phyloP scores from a whole-genome alignment of 1,284 basidiomycete species.

The Flammula alnicola region DNA sequence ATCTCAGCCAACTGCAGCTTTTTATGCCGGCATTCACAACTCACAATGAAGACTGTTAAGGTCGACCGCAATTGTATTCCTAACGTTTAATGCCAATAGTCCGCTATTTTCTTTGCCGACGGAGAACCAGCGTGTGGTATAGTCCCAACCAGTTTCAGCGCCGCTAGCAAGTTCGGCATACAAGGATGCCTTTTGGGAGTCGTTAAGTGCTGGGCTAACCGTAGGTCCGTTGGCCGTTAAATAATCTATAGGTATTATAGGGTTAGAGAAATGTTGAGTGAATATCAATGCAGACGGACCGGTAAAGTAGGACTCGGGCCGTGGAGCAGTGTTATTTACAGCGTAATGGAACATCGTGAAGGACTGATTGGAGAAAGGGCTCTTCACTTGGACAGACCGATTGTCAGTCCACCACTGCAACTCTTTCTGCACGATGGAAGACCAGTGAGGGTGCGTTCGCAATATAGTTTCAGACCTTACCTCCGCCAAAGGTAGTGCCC shows the following conservation, averaged over 20 bases:
- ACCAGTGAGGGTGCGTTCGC: no score
- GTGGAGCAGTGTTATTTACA: conserved; percentile 83
- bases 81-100: conserved; percentile 75
- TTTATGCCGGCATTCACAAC: conserved; percentile 30
- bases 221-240: conserved; percentile 70
- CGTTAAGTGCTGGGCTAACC: conserved; percentile 58
- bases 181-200: conserved; percentile 63
- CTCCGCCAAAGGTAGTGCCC: conserved; percentile 55
- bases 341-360: conserved; percentile 75
- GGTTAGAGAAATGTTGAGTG: neutral
- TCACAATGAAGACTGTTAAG: conserved; percentile 86
- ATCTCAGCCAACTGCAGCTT: neutral
- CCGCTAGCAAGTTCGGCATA: conserved; percentile 90
- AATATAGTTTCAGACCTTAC: no score
- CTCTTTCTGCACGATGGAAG: conserved; percentile 56
- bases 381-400: conserved; percentile 73
- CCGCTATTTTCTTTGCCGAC: conserved; percentile 56
- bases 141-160: conserved; percentile 79
- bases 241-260: conserved; percentile 59
- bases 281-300: conserved; percentile 38
- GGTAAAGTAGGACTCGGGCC: conserved; percentile 82
- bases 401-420: conserved; percentile 84
- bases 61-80: conserved; percentile 74
- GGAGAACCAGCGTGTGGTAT: conserved; percentile 47
- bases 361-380: conserved; percentile 71